Evolutionary conservation across 1,284 basidiomycete genomes (phyloP).

Genomic region (Phlebopus sp.): DNA sequence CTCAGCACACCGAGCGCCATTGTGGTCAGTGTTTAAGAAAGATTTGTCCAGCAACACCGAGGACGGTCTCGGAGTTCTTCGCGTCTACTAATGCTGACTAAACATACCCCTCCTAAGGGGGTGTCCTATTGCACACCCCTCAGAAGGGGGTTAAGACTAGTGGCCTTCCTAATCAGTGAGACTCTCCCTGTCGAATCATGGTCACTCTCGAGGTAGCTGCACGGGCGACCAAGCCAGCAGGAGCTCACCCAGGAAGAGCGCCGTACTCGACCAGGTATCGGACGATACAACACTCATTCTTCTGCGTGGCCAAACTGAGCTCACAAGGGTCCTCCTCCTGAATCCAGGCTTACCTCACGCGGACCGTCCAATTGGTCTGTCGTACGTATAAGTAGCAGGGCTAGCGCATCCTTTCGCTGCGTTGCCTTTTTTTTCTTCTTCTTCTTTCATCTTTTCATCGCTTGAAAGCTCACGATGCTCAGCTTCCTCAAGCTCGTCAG

Average conservation of each 20-base stretch:
- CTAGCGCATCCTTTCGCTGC: constrained; percentile 1
- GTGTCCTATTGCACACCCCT: no score
- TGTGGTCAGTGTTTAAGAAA: constrained; percentile 12
- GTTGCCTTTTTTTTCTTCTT: constrained; percentile 9
- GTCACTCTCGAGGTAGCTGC: no score
- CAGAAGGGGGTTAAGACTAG: no score
- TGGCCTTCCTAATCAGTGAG: no score
- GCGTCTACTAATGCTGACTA: background rate
- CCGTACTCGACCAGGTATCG: background rate
- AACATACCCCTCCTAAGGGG: background rate
- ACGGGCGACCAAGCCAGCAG: background rate
- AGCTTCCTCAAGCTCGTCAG: constrained; percentile 25
- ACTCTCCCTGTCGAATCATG: no score
- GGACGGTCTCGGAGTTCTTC: background rate
- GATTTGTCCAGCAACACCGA: background rate
- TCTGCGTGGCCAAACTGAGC: background rate
- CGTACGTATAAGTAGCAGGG: constrained; percentile 28
- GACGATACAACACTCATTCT: background rate
- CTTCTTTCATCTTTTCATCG: background rate
- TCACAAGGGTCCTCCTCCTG: constrained; percentile 1
- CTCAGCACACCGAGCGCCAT: constrained; percentile 54
- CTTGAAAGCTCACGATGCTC: constrained; percentile 19
- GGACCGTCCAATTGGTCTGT: constrained; percentile 15
- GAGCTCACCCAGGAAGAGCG: background rate
- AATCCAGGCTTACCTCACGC: constrained; percentile 30